A percentile compares a stretch with the other conserved stretches of the same genome.
Conservation (phyloP, 2,329 filamentous ascomycete genomes). For the Aspergillus ibericus region DNA sequence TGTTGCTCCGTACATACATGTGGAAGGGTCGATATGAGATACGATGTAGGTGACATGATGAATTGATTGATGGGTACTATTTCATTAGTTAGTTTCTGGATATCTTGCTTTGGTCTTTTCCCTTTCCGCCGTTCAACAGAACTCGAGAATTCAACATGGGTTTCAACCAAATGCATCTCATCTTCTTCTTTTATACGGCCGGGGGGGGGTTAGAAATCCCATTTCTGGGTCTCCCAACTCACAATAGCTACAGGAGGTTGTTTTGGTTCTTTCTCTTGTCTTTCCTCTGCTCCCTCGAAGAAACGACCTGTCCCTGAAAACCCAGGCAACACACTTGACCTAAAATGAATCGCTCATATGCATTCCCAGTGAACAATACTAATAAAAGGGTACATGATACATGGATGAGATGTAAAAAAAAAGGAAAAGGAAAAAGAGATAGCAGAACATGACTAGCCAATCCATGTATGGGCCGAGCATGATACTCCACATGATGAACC, state of each 20-base stretch:
- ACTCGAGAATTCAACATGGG: neutral
- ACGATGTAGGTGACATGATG: conserved; percentile 9
- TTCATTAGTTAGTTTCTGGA: neutral
- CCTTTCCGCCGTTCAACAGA: neutral
- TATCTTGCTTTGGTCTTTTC: neutral
- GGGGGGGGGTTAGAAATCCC: no score
- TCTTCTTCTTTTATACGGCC: neutral
- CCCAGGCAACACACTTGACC: neutral
- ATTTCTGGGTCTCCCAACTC: neutral
- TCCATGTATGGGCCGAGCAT: neutral
- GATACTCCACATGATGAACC: neutral
- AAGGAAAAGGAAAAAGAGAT: conserved; percentile 1
- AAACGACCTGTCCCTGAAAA: neutral
- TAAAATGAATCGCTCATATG: conserved; percentile 23
- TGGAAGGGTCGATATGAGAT: conserved; percentile 3
- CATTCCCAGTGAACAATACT: conserved; percentile 16
- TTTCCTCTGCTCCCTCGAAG: neutral
- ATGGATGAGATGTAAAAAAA: conserved; percentile 6
- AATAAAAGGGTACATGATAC: conserved; percentile 11
- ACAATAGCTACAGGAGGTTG: neutral
- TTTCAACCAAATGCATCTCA: neutral
- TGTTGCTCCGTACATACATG: neutral
- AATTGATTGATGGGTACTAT: neutral
- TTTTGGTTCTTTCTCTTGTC: no score
- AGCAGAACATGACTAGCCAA: neutral